Evolutionary conservation across 148 eudicot species (phyloP).

Genomic region (Vaccinium vitisidaea): DNA sequence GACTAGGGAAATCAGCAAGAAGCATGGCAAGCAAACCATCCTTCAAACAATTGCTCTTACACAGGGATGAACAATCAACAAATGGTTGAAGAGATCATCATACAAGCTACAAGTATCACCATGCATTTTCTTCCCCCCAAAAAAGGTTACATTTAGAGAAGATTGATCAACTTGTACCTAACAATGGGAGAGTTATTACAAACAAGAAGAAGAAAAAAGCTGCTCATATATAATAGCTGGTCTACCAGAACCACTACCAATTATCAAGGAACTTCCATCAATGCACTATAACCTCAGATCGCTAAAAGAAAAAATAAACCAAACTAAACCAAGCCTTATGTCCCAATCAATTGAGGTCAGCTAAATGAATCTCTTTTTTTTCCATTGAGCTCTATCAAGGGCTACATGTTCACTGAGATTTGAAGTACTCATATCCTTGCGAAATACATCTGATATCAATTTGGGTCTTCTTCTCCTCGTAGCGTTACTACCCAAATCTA

Average conservation of each 20-base stretch:
- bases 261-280: background rate
- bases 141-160: background rate
- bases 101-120: conserved; percentile 1
- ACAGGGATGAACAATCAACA: background rate
- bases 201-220: background rate
- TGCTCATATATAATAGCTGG: background rate
- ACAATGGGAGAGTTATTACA: conserved; percentile 2
- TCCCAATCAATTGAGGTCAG: no score
- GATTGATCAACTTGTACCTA: conserved; percentile 2
- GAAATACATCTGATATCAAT: no score
- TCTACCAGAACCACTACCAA: background rate
- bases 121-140: background rate
- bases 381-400: no score
- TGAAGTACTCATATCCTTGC: no score
- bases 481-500: no score
- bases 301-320: background rate
- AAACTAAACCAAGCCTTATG: no score
- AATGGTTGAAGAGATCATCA: background rate
- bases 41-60: background rate
- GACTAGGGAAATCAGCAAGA: background rate
- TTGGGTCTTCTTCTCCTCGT: no score
- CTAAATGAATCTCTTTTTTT: no score
- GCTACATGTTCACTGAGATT: no score
- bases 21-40: background rate
- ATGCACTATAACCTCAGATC: background rate